Base-by-base conservation (phyloP, 2,329 filamentous ascomycete genomes). In the Epicoccum nigrum region DNA sequence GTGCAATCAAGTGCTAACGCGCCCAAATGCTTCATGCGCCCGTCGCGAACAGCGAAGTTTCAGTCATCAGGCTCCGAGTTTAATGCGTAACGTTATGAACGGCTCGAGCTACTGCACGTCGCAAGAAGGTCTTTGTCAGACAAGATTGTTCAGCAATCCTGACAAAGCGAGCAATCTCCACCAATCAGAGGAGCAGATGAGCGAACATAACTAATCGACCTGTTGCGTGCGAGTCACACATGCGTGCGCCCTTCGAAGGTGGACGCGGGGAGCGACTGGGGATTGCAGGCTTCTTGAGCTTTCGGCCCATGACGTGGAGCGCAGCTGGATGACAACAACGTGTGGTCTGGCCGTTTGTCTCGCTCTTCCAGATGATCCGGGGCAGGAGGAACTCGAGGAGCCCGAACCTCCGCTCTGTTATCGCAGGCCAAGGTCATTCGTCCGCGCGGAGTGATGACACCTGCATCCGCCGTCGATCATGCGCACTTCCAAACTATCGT, bases 61-160 rank as follows among this genome's bases (percentile, higher is more conserved):
- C 34, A 41, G 50, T 54, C 40, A 54, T 41, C 45, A 48, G 44
- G 44, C 28, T 35, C 35, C 40, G 37, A 45, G 25, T 34, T 48
- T 38, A 33, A 43, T 25, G 38, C 21, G 39, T 40, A 49, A 51
- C 51, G 45, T 46, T 37, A 32, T 50, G 46, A 54, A 28, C 28
- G 46, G 54, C 31, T 34, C n/a, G 52, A 52, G 33, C 42, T 45
- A 45, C 42, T 47, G 44, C 38, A 47, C 21, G 39, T 25, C 23
- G 23, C 23, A 32, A n/a, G 25, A 31, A 47, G 13, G 39, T 20
- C 44, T 65, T 65, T 67, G 64, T 65, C 64, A 67, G 58, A 60
- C 40, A 46, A 43, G 58, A 63, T 66, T 66, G 52, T 62, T 64
- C 62, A 67, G 62, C 64, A 65, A 32, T 15, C 33, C 28, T 65